These are phyloP conservation scores for Falciphora oryzae DNA, from an alignment of 2,329 filamentous ascomycete genomes.

Conservation along the genomic window DNA sequence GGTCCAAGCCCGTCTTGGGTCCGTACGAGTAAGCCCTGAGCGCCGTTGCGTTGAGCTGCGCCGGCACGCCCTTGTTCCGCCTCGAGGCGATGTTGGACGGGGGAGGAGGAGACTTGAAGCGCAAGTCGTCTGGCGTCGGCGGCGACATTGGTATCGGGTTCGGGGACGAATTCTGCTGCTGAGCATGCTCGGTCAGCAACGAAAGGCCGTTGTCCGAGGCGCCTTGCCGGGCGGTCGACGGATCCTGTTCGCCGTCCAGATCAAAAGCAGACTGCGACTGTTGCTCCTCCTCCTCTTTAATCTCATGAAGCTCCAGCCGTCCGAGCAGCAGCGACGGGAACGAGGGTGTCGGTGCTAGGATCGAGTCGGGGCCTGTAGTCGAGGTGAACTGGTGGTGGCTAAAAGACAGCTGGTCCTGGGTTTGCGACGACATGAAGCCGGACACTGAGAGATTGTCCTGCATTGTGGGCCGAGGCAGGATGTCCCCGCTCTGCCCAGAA, in stretches of 20 bases:
- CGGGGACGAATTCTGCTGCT: conserved; percentile 25
- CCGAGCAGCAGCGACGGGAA: conserved; percentile 15
- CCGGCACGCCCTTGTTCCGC: conserved; percentile 42
- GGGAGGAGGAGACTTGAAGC: conserved; percentile 42
- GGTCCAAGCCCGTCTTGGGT: conserved; percentile 44
- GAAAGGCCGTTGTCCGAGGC: not conserved
- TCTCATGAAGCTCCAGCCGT: conserved; percentile 3
- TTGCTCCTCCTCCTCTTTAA: not conserved
- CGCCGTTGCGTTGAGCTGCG: conserved; percentile 41
- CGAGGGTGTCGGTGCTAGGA: conserved; percentile 14
- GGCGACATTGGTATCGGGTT: conserved; percentile 24
- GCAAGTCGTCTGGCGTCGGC: conserved; percentile 25
- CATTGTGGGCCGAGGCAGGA: not conserved
- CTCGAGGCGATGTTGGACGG: conserved; percentile 49
- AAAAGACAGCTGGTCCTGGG: conserved; percentile 1
- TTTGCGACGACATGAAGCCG: not conserved
- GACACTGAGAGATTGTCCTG: conserved; percentile 1
- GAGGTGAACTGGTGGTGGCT: conserved; percentile 5
- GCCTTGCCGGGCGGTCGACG: not conserved
- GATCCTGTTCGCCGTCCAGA: conserved; percentile 7
- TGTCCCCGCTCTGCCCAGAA: not conserved
- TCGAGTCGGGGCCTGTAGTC: not conserved
- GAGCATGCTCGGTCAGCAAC: not conserved
- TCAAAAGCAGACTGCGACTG: not conserved
- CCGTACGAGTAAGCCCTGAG: conserved; percentile 38